Conservation (phyloP, 352 stramenopile genomes). For the Pythium graminicola region DNA sequence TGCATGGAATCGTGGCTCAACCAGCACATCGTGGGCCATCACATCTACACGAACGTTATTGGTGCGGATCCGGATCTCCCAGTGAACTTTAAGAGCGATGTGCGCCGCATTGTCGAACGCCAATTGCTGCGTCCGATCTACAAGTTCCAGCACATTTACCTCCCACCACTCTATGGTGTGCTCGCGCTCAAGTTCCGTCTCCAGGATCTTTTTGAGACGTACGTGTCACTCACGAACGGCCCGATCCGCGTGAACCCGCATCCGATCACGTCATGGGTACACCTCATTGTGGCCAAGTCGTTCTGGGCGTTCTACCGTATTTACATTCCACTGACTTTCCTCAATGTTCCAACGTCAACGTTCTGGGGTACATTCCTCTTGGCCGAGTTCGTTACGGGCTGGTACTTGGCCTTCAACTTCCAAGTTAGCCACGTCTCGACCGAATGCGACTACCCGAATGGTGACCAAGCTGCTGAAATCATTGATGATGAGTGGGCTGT, state of each 20-base stretch:
- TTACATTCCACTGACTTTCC: constrained; percentile 76
- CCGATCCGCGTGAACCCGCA: constrained; percentile 90
- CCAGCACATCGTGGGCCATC: constrained; percentile 94
- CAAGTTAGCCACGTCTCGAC: constrained; percentile 88
- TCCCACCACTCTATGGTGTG: constrained; percentile 91
- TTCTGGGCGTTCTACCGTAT: constrained; percentile 90
- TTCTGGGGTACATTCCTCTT: constrained; percentile 82
- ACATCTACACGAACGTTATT: constrained; percentile 94
- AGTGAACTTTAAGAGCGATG: constrained; percentile 78
- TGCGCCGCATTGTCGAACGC: constrained; percentile 83
- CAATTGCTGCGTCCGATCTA: constrained; percentile 81
- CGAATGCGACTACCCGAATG: constrained; percentile 84
- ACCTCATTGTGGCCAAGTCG: constrained; percentile 83
- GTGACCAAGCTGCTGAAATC: constrained; percentile 43
- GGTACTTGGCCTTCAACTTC: constrained; percentile 93
- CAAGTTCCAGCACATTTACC: constrained; percentile 91
- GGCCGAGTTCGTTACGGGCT: constrained; percentile 87
- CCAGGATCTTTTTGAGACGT: constrained; percentile 89
- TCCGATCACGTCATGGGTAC: constrained; percentile 59
- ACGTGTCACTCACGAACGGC: constrained; percentile 78
- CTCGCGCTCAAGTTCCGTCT: constrained; percentile 92
- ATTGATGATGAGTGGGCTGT: constrained; percentile 90
- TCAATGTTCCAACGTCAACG: constrained; percentile 46
- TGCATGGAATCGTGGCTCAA: constrained; percentile 93
- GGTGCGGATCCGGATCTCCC: constrained; percentile 92